Base-by-base conservation (phyloP, 805 yeast species). In the Scheffersomyces coipomensis region DNA sequence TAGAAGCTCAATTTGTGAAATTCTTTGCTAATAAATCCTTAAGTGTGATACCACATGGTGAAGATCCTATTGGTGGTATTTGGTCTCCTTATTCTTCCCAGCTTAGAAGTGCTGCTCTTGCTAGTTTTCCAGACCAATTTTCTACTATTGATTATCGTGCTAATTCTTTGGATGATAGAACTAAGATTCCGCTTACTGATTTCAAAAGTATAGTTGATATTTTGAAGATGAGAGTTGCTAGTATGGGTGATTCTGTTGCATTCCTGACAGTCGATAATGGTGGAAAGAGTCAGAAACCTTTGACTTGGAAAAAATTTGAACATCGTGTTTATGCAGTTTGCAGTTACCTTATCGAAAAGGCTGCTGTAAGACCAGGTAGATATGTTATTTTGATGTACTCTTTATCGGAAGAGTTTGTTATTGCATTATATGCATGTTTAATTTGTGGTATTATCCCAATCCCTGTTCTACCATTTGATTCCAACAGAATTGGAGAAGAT, bases 401-500 rank as follows among this genome's bases (percentile, higher is more conserved):
- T 0, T 76, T 91, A 33, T 80, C 89, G 1, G 96, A 90, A 41
- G 98, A 93, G 45, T 91, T 79, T 53, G 78, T 84, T 4, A 79
- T 88, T 21, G 88, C 95, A 2, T 70, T 89, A 1, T 80, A 82
- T 60, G 97, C 99, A 0, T 91, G 98, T 56, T 76, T 91, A 58
- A 63, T 83, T 40, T 76, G 89, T 38, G 96, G 97, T 7, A 41
- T 88, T 4, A 73, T 86, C 2, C 88, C 93, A 1, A 73, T 91
- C 12, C 93, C 95, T 0, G 60, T 88, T 56, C 66, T 81, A 8
- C 89, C 95, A 0, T 63, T 89, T 29, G 88, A 84, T 44, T 68
- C 80, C 10, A 73, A 72, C 31, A 65, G 89, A 38, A 67, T 83
- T 7, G 81, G 76, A 3, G 96, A 87, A 51, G 97, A 91, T 52